Base-by-base conservation (phyloP, 352 stramenopile genomes). In the Phytophthora idaei region DNA sequence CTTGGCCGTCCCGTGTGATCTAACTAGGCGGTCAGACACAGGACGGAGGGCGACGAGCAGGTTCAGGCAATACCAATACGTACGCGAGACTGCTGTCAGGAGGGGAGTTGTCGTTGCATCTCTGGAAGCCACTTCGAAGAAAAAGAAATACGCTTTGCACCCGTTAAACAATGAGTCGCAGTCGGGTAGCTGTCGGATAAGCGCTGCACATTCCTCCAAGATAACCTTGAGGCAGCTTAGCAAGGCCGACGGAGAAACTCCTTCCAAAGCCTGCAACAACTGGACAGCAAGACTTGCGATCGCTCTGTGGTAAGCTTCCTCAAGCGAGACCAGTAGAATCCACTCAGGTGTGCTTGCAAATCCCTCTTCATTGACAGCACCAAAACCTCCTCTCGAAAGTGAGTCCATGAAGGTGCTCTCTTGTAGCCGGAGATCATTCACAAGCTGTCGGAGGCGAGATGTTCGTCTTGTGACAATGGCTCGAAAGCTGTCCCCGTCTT, bases 91-190 rank as follows among this genome's bases (percentile, higher is more conserved):
- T 4, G 83, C 68, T 15, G 72, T 81, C 48, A 94, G 61, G 11
- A 92, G 55, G 15, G 86, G 86, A 17, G 86, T 90, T 0, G 77
- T 78, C 61, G 61, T 73, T 39, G 78, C 66, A 54, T 71, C 61
- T 42, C 62, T 71, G n/a, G 75, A 70, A 5, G 69, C 81, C 14
- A 92, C 74, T 32, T 90, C 81, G 49, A 94, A 92, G 51, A 79
- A 94, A 64, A 85, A 92, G 14, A 81, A 76, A 57, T 94, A 94
- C 1, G 73, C 56, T 53, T 75, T 75, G 25, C 76, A 88, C 2
- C 56, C 73, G 28, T 65, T 57, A 60, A 92, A 89, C 17, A 90
- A 56, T 25, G 78, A 72, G 15, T 80, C 63, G 48, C 82, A 92
- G 45, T 92, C 84, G 1, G 84, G 82, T 10, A 94, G 57, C 52